Evolutionary conservation across 2,329 filamentous ascomycete genomes (phyloP).

Genomic region (Thermomyces lanuginosus): DNA sequence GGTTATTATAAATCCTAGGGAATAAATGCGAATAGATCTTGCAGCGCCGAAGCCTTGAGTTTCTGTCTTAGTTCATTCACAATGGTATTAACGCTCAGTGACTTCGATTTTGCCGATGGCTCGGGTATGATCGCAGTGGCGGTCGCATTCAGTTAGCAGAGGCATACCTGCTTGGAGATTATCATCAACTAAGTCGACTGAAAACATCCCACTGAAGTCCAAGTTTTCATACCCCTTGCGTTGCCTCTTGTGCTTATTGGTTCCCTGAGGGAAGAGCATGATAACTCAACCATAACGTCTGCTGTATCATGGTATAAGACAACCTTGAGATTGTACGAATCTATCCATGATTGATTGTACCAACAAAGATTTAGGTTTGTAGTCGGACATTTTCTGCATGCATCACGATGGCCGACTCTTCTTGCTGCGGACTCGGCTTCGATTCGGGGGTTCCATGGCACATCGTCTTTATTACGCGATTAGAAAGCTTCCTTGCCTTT

Average conservation of each 20-base stretch:
- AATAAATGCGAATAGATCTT: no score
- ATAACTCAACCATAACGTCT: slow-evolving; percentile 24
- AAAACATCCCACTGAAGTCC: no score
- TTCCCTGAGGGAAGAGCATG: no score
- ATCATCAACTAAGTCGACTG: no score
- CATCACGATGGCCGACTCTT: slow-evolving; percentile 28
- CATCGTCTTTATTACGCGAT: slow-evolving; percentile 12
- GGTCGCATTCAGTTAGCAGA: slow-evolving; percentile 19
- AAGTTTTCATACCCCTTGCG: no score
- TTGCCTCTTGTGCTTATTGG: no score
- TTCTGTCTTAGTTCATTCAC: no score
- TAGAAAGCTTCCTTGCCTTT: slow-evolving; percentile 11
- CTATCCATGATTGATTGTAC: slow-evolving; percentile 1
- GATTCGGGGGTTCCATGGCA: slow-evolving; percentile 16
- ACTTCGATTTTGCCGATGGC: slow-evolving; percentile 22
- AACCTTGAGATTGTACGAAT: no score
- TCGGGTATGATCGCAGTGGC: slow-evolving; percentile 26
- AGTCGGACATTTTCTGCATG: slow-evolving; percentile 22
- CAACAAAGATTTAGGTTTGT: slow-evolving; percentile 16
- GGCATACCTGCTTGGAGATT: no score
- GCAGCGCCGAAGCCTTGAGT: no score
- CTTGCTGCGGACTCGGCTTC: slow-evolving; percentile 24
- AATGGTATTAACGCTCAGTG: slow-evolving; percentile 1
- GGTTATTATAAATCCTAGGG: no score
- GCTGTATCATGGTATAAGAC: slow-evolving; percentile 9